Base-by-base conservation (phyloP, 805 yeast species). In the Cyberlindnera petersonii region DNA sequence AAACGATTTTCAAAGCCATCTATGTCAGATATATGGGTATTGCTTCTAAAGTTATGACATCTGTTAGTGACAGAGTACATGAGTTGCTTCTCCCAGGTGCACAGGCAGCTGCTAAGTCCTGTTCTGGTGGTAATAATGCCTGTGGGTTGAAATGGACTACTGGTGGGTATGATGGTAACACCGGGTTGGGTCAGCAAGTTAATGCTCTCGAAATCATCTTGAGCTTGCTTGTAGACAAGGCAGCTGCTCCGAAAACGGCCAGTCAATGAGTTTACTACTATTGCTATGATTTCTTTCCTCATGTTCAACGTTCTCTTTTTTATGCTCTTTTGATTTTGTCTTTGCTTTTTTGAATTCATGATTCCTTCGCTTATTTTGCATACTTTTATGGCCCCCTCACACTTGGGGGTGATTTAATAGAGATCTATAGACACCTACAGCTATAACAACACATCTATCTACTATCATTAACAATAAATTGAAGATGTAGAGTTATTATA, bases 161-260 rank as follows among this genome's bases (percentile, higher is more conserved):
- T 15, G 66, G 68, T 4, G 22, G 22, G 3, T 86, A 82, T 79
- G 97, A 91, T 60, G 80, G 76, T 2, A 55, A 61, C 33, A 82
- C 73, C 50, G 96, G 97, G 6, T 69, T 91, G 24, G 96, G 96
- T 39, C 95, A 91, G 65, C 95, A 91, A 64, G 78, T 86, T 72
- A 68, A 80, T 26, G 96, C 97, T 0, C 64, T 88, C 42, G 97
- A 89, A 53, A 62, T 65, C 4, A 63, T 78, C 53, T 65, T 67
- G 14, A 71, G 65, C 41, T 53, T 75, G 35, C 46, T 76, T 42
- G 67, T 68, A 14, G 33, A 22, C 17, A 17, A 27, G 16, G 31
- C 36, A 10, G 38, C 22, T 4, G 35, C 39, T n/a, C 39, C 43
- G 9, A 6, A 11, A 21, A 38, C 32, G 3, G 35, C 26, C n/a